A percentile compares a stretch with the other conserved stretches of the same genome.
Evolutionary conservation across 163 green algal genomes (phyloP).

Genomic region (Volvox carteri): DNA sequence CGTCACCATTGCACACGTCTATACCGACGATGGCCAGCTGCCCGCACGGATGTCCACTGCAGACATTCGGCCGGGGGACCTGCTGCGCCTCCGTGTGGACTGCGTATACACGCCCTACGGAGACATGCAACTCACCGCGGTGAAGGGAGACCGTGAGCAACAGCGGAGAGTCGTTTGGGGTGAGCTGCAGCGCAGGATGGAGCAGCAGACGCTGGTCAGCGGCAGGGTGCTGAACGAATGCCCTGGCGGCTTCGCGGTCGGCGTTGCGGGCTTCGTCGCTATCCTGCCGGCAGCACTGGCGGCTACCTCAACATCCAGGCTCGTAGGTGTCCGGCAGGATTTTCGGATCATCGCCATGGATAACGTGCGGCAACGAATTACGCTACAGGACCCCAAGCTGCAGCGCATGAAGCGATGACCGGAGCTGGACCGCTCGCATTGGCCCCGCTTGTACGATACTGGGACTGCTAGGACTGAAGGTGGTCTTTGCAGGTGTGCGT

Average conservation of each 20-base stretch:
- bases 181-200: conserved; percentile 61
- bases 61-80: conserved; percentile 68
- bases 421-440: no score
- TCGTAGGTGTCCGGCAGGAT: conserved; percentile 58
- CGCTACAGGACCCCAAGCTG: conserved; percentile 28
- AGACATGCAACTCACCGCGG: conserved; percentile 66
- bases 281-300: conserved; percentile 67
- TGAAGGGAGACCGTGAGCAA: conserved; percentile 49
- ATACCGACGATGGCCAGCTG: conserved; percentile 46
- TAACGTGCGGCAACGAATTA: conserved; percentile 23
- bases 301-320: conserved; percentile 17
- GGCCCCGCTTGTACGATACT: no score
- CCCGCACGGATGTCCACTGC: not conserved
- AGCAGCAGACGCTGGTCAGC: conserved; percentile 56
- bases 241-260: conserved; percentile 73
- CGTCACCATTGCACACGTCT: conserved; percentile 50
- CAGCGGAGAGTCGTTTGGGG: conserved; percentile 62
- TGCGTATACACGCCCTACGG: conserved; percentile 68
- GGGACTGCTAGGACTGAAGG: no score
- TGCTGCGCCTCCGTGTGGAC: conserved; percentile 70
- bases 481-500: no score
- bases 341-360: conserved; percentile 56
- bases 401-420: not conserved
- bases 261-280: conserved; percentile 75
- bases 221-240: conserved; percentile 79